Conservation (phyloP, 371 early-diverging fungal genomes). For the Cokeromyces recurvatus region DNA sequence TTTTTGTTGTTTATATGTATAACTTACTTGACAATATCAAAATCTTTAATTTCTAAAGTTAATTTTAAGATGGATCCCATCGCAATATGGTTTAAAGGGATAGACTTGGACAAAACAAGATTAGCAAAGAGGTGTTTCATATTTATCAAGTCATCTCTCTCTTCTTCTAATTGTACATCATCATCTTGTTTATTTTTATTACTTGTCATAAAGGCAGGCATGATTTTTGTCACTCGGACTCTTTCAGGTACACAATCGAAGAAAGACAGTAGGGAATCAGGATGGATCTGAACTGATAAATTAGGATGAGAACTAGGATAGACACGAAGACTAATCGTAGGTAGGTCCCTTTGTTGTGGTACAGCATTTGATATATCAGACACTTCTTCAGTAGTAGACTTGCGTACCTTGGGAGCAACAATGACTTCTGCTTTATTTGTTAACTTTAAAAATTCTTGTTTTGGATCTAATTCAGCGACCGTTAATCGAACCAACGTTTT, state of each 20-base stretch:
- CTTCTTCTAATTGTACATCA: neutral
- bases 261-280: constrained; percentile 1
- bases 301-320: no score
- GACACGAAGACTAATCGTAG: no score
- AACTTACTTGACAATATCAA: constrained; percentile 26
- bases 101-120: constrained; percentile 9
- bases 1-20: no score
- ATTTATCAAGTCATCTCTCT: neutral
- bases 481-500: constrained; percentile 53
- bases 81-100: constrained; percentile 6
- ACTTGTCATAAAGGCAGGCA: constrained; percentile 7
- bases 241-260: neutral
- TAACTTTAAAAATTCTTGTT: constrained; percentile 52
- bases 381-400: constrained; percentile 3
- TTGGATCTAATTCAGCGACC: constrained; percentile 53
- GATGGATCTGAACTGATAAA: constrained; percentile 16
- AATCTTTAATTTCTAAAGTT: constrained; percentile 17
- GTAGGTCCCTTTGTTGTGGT: no score
- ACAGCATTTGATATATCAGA: neutral
- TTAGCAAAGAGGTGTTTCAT: neutral
- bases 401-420: constrained; percentile 72
- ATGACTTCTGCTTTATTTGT: constrained; percentile 71
- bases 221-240: constrained; percentile 6
- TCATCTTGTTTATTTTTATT: neutral
- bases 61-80: constrained; percentile 10